Conservation (phyloP, 176 grass and related monocot genomes). For the Aechmea fasciata region DNA sequence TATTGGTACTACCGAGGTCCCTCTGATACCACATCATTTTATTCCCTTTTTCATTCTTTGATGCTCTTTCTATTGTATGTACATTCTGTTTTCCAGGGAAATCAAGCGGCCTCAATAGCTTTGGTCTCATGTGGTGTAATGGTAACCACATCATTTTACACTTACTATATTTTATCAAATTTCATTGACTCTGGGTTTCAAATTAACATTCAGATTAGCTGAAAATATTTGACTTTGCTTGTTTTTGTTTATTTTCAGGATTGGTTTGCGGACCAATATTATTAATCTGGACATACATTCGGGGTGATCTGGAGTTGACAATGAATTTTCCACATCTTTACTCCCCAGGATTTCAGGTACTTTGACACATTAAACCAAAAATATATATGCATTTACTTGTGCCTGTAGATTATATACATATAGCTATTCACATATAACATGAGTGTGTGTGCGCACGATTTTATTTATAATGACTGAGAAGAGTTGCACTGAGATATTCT, state of each 20-base stretch:
- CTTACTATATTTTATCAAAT: no score
- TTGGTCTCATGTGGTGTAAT: slow-evolving; percentile 99
- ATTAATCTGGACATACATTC: slow-evolving; percentile 79
- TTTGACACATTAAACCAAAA: background rate
- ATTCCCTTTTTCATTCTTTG: slow-evolving; percentile 13
- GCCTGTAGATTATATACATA: background rate
- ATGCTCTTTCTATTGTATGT: slow-evolving; percentile 11
- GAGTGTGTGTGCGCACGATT: no score
- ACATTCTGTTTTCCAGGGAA: slow-evolving; percentile 51
- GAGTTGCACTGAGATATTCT: no score
- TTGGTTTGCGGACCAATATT: slow-evolving; percentile 85
- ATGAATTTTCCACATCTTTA: slow-evolving; percentile 82
- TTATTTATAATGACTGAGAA: no score
- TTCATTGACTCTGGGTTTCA: no score
- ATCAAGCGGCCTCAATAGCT: slow-evolving; percentile 88
- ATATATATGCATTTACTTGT: background rate
- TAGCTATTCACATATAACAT: background rate
- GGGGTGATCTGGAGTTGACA: slow-evolving; percentile 60
- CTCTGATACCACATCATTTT: slow-evolving; percentile 7
- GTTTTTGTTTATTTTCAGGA: slow-evolving; percentile 39
- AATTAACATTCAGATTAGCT: background rate
- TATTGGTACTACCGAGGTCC: slow-evolving; percentile 47
- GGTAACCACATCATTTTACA: slow-evolving; percentile 56
- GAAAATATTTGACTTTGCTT: background rate
- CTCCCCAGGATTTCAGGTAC: slow-evolving; percentile 79